Conservation (phyloP, 257 asterid genomes). For the Solanum pennellii region DNA sequence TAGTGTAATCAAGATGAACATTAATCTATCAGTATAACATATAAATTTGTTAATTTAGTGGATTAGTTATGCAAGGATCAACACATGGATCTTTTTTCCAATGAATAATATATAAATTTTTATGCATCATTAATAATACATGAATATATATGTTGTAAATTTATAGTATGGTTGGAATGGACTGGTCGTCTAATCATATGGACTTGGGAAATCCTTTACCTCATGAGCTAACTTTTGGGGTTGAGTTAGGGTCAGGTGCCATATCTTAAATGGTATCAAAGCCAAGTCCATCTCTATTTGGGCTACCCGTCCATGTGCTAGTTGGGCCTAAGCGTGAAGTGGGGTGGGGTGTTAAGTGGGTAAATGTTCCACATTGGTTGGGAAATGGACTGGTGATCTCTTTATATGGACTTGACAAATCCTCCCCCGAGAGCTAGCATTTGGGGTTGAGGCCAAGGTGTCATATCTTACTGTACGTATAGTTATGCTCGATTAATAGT, state of each 20-base stretch:
- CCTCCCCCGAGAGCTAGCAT: neutral
- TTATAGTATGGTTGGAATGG: neutral
- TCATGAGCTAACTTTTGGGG: neutral
- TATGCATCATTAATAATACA: neutral
- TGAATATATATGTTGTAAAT: neutral
- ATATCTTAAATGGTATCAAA: neutral
- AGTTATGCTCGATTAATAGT: neutral
- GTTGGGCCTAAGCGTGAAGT: neutral
- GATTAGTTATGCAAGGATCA: neutral
- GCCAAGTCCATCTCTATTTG: neutral
- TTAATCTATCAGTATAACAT: neutral
- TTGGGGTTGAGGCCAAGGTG: neutral
- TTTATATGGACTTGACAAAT: neutral
- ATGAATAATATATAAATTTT: neutral
- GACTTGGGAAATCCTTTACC: neutral
- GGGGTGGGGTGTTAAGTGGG: neutral
- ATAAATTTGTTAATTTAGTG: neutral
- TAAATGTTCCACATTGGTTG: neutral
- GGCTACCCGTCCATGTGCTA: neutral
- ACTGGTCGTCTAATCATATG: neutral
- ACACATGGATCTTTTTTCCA: neutral
- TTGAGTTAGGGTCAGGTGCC: neutral
- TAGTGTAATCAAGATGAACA: neutral
- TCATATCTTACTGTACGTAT: neutral
- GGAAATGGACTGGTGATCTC: neutral